Evolutionary conservation across 2,329 filamentous ascomycete genomes (phyloP), one percentile per base, ranked within the genome.

Genomic region (Biscogniauxia mediterranea): DNA sequence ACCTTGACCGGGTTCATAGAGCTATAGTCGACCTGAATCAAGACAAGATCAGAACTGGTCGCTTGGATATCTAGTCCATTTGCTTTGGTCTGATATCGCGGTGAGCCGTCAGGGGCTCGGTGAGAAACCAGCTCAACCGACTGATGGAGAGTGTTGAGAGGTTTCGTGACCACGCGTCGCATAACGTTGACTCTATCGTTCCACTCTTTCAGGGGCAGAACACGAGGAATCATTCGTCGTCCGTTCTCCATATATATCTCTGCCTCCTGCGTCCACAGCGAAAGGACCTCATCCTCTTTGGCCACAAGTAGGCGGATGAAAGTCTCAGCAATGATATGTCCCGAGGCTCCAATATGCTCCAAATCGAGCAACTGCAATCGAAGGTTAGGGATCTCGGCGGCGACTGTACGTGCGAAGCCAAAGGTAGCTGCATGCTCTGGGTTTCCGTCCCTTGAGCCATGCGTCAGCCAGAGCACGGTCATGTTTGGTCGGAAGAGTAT

Each of bases 131-230:
- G 55, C 53, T 73, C 67, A 2, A 79, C 68, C 8, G 63, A 56
- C 0, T 68, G 65, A n/a, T 71, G 68, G 4, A 77, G 67, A 0
- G 74, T 77, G 61, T 79, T 76, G 23, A 74, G 54, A 0, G 62
- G 60, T 2, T 63, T 67, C 0, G 71, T 64, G 8, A 81, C 72
- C 1, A 76, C 59, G 6, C 78, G 72, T 7, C 78, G 74, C 1
- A 71, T 57, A 1, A 78, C 72, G 55, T 80, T 81, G 54, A 74
- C 65, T 0, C 76, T 70, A 49, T 77, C 70, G 58, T 79, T 81
- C 5, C 68, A 75, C 1, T 70, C 59, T 50, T 74, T 71, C 67
- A 75, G 77, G 0, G 79, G 77, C 1, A 79, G 19, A 2, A 80
- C 67, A 0, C 79, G 76, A 0, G 78, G 76, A 2, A 81, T 69